Base-by-base conservation (phyloP, 2,329 filamentous ascomycete species). In the Dichotomopilus funicola region DNA sequence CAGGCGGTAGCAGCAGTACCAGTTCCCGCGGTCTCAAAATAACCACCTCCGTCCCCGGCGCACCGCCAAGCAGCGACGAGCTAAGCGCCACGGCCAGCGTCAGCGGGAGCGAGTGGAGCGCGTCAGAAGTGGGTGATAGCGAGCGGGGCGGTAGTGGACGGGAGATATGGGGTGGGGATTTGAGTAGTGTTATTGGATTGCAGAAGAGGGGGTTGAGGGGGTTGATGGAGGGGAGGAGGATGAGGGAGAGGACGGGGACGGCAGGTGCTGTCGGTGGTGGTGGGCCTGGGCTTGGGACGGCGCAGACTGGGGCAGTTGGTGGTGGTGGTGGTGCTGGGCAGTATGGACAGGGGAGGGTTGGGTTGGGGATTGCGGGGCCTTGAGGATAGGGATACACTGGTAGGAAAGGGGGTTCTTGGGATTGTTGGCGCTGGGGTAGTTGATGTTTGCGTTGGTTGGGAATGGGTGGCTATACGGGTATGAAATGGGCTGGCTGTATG, bases 121-220 rank as follows among this genome's bases (percentile, higher is more conserved):
- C 49, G 44, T 80, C 77, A 0, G 78, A 81, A 56, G 65, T 76
- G 33, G 79, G 78, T 40, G 77, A 75, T 46, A 73, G 73, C 12
- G 76, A 80, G 58, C 71, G 51, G 4, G 51, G 71, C 61, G 54
- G 45, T 0, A 7, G 4, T 0, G 13, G 41, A 7, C 73, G 81
- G 11, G 87, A 91, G 62, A 76, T 92, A 0, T 99, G 94, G 92
- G 75, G 80, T 65, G 85, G 87, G 56, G 82, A 95, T 73, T 71
- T 92, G 37, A 91, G 88, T 73, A 89, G 89, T 49, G 92, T 97
- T 2, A 95, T 99, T 63, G 94, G 94, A 0, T 70, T 99, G 61
- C 94, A 99, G 75, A 99, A 99, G 75, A 80, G 94, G 53, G 94
- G 94, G 0, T 71, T 99, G 38, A 79, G 92, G 57, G 94, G 94